Percentiles rank a stretch among this genome's conserved stretches.
Conservation (phyloP, 768 basidiomycete genomes). For the Suillus placidus region DNA sequence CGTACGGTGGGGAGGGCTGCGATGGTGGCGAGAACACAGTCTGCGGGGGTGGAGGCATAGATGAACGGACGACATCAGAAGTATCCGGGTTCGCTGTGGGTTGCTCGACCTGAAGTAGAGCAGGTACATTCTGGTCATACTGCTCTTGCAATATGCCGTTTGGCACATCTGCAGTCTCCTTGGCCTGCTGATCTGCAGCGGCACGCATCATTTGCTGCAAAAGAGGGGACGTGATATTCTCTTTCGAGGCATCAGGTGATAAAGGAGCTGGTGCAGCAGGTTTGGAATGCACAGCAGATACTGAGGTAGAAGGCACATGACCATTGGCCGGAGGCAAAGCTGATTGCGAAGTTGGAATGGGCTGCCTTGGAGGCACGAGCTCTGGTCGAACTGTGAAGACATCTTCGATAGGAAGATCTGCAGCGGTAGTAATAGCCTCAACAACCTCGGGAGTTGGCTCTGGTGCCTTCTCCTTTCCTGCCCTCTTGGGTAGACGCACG, state of each 20-base stretch:
- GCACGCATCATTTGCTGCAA: constrained; percentile 14
- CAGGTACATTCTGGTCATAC: constrained; percentile 28
- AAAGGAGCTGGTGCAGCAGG: constrained; percentile 17
- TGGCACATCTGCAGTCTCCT: constrained; percentile 13
- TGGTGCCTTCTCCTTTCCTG: constrained; percentile 39
- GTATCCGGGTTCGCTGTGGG: constrained; percentile 24
- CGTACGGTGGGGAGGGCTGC: constrained; percentile 58
- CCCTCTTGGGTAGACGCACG: constrained; percentile 56
- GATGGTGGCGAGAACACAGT: constrained; percentile 44
- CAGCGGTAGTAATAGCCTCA: constrained; percentile 28
- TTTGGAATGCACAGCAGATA: neutral
- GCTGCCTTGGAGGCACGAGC: constrained; percentile 36
- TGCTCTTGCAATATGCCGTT: constrained; percentile 30
- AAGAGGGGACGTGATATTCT: constrained; percentile 12
- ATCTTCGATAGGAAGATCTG: constrained; percentile 52
- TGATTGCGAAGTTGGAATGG: constrained; percentile 25
- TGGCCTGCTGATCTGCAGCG: constrained; percentile 15
- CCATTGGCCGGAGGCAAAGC: constrained; percentile 28
- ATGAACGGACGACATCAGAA: constrained; percentile 35
- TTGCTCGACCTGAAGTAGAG: constrained; percentile 33
- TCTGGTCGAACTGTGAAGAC: constrained; percentile 60
- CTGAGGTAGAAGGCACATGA: constrained; percentile 1
- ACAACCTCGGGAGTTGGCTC: constrained; percentile 23
- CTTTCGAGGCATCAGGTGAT: constrained; percentile 13
- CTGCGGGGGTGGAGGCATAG: constrained; percentile 46